A percentile compares a stretch with the other conserved stretches of the same genome.
Conservation (phyloP, 148 eudicot species). For the Cornus florida region DNA sequence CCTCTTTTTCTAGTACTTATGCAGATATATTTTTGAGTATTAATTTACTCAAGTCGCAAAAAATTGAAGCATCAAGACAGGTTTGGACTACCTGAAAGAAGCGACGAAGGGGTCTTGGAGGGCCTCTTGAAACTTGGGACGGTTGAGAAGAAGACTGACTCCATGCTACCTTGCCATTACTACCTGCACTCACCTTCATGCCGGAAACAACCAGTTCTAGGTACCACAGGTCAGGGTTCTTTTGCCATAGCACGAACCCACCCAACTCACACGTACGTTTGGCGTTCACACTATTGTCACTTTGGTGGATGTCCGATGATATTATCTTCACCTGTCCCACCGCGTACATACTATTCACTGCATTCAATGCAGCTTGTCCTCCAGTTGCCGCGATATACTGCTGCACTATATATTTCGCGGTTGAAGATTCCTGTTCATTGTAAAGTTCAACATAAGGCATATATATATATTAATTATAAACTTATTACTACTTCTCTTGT, state of each 20-base stretch:
- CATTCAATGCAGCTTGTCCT: slow-evolving; percentile 43
- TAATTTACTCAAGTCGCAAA: too few species aligned
- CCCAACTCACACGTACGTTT: slow-evolving; percentile 37
- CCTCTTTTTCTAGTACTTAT: too few species aligned
- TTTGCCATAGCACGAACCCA: slow-evolving; percentile 63
- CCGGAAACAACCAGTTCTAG: slow-evolving; percentile 63
- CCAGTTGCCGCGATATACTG: slow-evolving; percentile 67
- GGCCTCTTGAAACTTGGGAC: slow-evolving; percentile 40
- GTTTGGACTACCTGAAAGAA: slow-evolving; percentile 47
- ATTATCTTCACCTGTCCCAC: slow-evolving; percentile 61
- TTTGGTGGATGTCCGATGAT: slow-evolving; percentile 41
- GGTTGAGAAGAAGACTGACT: slow-evolving; percentile 53
- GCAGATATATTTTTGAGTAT: too few species aligned
- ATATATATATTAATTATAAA: too few species aligned
- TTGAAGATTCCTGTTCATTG: slow-evolving; percentile 51
- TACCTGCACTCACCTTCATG: slow-evolving; percentile 56
- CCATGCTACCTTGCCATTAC: slow-evolving; percentile 62
- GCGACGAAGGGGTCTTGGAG: slow-evolving; percentile 56
- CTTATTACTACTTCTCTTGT: too few species aligned
- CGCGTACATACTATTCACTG: slow-evolving; percentile 58
- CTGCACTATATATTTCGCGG: slow-evolving; percentile 69
- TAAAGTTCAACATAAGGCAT: background rate
- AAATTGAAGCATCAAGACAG: background rate
- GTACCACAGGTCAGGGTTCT: slow-evolving; percentile 66
- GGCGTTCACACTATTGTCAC: slow-evolving; percentile 8